These are phyloP conservation scores for Flaveria floridana DNA, from an alignment of 140 eudicot genomes.

Conservation along the genomic window DNA sequence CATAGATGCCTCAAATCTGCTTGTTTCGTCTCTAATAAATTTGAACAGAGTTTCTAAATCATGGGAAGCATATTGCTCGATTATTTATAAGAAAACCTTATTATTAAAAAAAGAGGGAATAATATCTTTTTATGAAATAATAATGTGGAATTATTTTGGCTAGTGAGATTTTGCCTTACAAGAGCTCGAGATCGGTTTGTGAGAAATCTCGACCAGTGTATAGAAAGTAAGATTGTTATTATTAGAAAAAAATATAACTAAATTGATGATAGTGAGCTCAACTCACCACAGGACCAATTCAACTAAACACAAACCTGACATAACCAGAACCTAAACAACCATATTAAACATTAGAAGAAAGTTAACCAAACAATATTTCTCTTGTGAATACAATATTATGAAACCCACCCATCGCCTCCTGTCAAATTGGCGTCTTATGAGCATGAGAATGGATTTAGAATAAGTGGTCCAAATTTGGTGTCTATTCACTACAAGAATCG, in stretches of 20 bases:
- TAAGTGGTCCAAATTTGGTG: not conserved
- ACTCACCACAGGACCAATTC: not conserved
- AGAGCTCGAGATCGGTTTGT: too few species aligned
- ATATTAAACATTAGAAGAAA: not conserved
- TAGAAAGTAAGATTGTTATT: not conserved
- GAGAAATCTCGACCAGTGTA: not conserved
- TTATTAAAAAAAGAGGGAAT: not conserved
- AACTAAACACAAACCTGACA: not conserved
- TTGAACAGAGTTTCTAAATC: not conserved
- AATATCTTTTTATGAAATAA: too few species aligned
- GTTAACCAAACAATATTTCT: not conserved
- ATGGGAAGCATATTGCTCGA: not conserved
- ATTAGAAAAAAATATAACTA: not conserved
- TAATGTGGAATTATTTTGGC: too few species aligned
- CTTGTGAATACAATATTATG: not conserved
- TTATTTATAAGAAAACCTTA: too few species aligned
- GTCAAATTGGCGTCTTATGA: not conserved
- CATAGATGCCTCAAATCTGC: not conserved
- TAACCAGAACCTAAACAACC: not conserved
- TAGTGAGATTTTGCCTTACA: too few species aligned
- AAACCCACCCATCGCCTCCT: not conserved
- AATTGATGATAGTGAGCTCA: not conserved
- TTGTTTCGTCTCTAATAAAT: too few species aligned
- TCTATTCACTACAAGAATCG: not conserved
- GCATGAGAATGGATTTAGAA: not conserved